A percentile compares a stretch with the other conserved stretches of the same genome.
Conservation (phyloP, 179 eudicot genomes). For the Silene coronaria region DNA sequence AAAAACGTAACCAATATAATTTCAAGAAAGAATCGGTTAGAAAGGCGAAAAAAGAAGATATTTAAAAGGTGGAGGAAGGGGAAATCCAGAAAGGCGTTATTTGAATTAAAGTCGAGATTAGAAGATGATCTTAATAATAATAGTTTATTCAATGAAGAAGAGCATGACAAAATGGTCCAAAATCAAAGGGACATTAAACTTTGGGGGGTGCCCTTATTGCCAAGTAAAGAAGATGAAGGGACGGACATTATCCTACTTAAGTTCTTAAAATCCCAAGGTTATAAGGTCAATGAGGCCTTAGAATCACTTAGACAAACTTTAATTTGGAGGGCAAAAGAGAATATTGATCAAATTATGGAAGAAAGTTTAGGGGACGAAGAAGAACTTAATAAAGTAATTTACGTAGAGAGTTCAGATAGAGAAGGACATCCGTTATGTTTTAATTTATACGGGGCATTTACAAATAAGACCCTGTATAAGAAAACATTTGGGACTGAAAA, state of each 20-base stretch:
- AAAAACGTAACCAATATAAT: conserved; percentile 3
- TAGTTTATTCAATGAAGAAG: conserved; percentile 7
- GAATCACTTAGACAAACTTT: conserved; percentile 47
- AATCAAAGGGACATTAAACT: conserved; percentile 37
- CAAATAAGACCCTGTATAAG: conserved; percentile 33
- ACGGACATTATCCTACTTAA: conserved; percentile 53
- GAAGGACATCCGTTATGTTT: conserved; percentile 67
- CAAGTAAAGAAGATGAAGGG: conserved; percentile 52
- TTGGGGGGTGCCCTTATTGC: conserved; percentile 85
- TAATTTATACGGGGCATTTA: conserved; percentile 39
- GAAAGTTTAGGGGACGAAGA: conserved; percentile 26
- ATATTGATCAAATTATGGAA: conserved; percentile 25
- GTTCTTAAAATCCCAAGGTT: conserved; percentile 55
- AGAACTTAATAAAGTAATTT: conserved; percentile 34
- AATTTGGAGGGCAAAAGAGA: conserved; percentile 28
- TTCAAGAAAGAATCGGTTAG: conserved; percentile 14
- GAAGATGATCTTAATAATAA: conserved; percentile 44
- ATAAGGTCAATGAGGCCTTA: conserved; percentile 52
- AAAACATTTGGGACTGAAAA: conserved; percentile 35
- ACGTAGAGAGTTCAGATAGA: conserved; percentile 39
- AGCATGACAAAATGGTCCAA: conserved; percentile 16
- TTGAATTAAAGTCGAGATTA: conserved; percentile 40
- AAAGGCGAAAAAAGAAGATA: conserved; percentile 13
- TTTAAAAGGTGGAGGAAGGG: conserved; percentile 16
- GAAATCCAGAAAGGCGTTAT: conserved; percentile 29